These are phyloP conservation scores for Lolium rigidum DNA, from an alignment of 176 grass and related monocot genomes.

Conservation along the genomic window DNA sequence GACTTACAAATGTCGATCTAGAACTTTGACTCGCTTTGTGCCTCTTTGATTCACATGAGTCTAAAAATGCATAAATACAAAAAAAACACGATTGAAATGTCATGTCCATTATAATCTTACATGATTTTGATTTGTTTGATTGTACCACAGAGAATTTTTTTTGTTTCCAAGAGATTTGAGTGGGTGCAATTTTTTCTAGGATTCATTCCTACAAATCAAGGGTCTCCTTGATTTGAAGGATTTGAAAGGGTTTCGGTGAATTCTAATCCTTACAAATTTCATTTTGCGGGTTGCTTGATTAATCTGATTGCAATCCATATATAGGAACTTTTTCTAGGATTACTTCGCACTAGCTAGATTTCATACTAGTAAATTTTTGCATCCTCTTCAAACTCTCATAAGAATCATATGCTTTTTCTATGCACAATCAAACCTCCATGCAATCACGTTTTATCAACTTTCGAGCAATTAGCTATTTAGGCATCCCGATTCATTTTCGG, in stretches of 20 bases:
- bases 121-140: background rate
- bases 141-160: background rate
- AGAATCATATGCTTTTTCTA: background rate
- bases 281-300: background rate
- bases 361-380: background rate
- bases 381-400: background rate
- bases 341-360: background rate
- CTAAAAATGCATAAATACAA: background rate
- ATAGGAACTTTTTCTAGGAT: background rate
- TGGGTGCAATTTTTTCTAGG: background rate
- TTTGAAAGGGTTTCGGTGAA: background rate
- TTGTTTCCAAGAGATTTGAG: background rate
- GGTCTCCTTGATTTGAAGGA: background rate
- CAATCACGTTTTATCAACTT: background rate
- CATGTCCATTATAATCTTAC: background rate
- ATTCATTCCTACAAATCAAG: background rate
- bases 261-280: background rate
- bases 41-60: background rate
- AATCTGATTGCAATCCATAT: background rate
- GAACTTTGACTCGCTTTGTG: background rate
- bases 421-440: background rate
- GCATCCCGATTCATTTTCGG: no score
- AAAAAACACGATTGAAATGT: background rate
- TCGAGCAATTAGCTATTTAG: no score
- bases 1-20: background rate